Conservation (phyloP, 352 stramenopile genomes). For the Salisapilia sapeloensis region DNA sequence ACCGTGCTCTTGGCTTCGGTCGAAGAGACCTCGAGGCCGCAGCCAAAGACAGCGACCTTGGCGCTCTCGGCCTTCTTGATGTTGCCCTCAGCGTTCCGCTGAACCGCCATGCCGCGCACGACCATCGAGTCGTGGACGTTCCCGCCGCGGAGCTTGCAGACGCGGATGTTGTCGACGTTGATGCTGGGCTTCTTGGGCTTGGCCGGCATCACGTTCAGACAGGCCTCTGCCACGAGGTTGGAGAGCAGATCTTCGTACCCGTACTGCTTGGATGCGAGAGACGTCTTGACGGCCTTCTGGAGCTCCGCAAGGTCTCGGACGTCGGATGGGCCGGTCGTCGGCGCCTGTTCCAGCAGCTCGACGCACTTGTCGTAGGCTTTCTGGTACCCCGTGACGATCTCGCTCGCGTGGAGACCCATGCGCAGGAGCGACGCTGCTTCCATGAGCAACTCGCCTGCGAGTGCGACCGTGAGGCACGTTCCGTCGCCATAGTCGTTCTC, state of each 20-base stretch:
- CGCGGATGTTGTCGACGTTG: constrained; percentile 96
- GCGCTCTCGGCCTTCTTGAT: constrained; percentile 85
- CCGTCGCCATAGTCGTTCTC: constrained; percentile 93
- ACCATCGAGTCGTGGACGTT: constrained; percentile 91
- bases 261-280: constrained; percentile 96
- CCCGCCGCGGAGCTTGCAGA: constrained; percentile 95
- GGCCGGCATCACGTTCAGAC: constrained; percentile 86
- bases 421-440: constrained; percentile 93
- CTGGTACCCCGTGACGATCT: constrained; percentile 97
- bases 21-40: constrained; percentile 90
- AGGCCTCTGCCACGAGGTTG: constrained; percentile 90
- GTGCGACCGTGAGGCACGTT: constrained; percentile 94
- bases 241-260: constrained; percentile 91
- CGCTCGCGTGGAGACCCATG: constrained; percentile 94
- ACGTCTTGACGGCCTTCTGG: constrained; percentile 83
- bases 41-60: constrained; percentile 96
- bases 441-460: constrained; percentile 95
- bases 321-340: constrained; percentile 50
- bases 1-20: constrained; percentile 99
- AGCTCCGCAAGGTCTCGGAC: constrained; percentile 79
- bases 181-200: constrained; percentile 77
- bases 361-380: constrained; percentile 88
- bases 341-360: constrained; percentile 85
- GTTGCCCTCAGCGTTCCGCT: constrained; percentile 86
- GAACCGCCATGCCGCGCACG: constrained; percentile 96